Base-by-base conservation (phyloP, 345 rosid species). In the Eucalyptus sp. region DNA sequence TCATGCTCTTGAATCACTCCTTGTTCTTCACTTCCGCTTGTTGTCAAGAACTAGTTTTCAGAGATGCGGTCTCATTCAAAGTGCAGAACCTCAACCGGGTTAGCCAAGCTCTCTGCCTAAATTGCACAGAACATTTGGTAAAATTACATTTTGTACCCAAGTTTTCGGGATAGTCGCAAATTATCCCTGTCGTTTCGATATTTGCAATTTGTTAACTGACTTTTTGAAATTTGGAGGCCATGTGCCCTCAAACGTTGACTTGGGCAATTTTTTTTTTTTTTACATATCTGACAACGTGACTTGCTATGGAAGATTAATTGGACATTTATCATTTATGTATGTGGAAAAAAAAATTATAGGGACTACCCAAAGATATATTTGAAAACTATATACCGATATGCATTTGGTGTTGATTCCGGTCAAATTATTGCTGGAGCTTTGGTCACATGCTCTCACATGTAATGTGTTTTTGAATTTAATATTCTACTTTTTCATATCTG, bases 241-340 rank as follows among this genome's bases (percentile, higher is more conserved):
- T 31, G 80, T 68, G 43, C 43, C 41, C 24, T 64, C 80, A 2
- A 68, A 17, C 43, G 43, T 68, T 31, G 22, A 31, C 11, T 31
- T 37, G 0, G 6, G 22, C 80, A 68, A 1, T 0, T 66, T 33
- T 33, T 33, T 8, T n/a, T n/a, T n/a, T 62, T 66, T 1, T n/a
- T 20, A 8, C 22, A 31, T 16, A 31, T 66, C 6, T 68, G 2
- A 68, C 22, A 18, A 8, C 24, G 22, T 4, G 43, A 31, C 11
- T 31, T 7, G 4, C 18, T 68, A 68, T 8, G 0, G 43, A 68
- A 68, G 43, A 2, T 68, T 0, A 33, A 0, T 1, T 31, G 4
- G 22, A 15, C 43, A 68, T 31, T 8, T 17, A 16, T 68, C 43
- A 31, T 68, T 22, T 17, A 16, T 68, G 11, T 17, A 16, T 68